Evolutionary conservation across 371 early-diverging fungal species (phyloP), one percentile per base, ranked within the genome.

Genomic region (Phascolomyces articulosus): DNA sequence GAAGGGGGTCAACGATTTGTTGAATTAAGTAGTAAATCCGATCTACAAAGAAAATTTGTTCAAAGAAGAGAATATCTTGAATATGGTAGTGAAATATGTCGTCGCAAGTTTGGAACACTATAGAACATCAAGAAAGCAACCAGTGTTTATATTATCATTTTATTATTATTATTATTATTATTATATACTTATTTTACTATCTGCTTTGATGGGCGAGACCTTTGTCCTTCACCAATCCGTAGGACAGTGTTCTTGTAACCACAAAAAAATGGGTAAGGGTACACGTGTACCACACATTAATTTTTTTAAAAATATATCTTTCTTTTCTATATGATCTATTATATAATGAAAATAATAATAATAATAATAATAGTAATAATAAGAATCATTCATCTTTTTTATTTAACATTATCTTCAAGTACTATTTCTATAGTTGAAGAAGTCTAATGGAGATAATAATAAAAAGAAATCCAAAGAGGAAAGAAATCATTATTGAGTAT

Each of bases 51-150:
- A 53, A 68, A 71, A 27, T 65, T 86, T 66, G 88, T 87, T 24
- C 70, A 75, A 7, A 75, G 85, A 23, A 81, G 82, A 51, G 88
- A 87, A 68, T 87, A 87, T 65, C 40, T 84, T 27, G 87, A 87
- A 68, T 74, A 79, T 51, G 87, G 87, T 11, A 85, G 87, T 57
- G 73, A 80, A 10, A 72, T 82, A 4, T 87, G 87, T 65, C 66
- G 74, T 63, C 65, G 71, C 44, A 81, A 77, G 56, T 81, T 81
- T 65, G 65, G 51, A 24, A 23, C 26, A 11, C 51, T 51, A 23
- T 51, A 51, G 51, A 51, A 51, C 6, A 51, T 20, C 51, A 51
- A 51, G 51, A 51, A 51, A n/a, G n/a, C n/a, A n/a, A n/a, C n/a
- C n/a, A n/a, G 10, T 23, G 26, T 51, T 20, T 1, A 24, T 24